A percentile compares a stretch with the other conserved stretches of the same genome.
These are phyloP conservation scores for Capsicum baccatum DNA, from an alignment of 257 asterid genomes.

Conservation along the genomic window DNA sequence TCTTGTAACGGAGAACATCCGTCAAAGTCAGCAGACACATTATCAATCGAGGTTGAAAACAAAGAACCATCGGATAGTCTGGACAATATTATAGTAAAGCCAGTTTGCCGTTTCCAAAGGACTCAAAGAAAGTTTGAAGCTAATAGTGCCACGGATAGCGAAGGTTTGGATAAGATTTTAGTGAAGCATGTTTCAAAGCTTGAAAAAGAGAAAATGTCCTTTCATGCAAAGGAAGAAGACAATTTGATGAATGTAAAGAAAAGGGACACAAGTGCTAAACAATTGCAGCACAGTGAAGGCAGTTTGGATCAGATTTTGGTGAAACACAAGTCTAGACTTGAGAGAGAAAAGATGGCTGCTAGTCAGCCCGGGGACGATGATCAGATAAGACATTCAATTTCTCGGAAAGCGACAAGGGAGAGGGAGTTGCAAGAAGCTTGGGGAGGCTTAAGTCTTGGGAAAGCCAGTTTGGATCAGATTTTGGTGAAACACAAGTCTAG, in stretches of 20 bases:
- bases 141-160: constrained; percentile 39
- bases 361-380: constrained; percentile 38
- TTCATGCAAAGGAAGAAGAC: constrained; percentile 48
- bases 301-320: constrained; percentile 81
- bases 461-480: constrained; percentile 61
- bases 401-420: constrained; percentile 74
- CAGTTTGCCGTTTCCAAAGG: constrained; percentile 34
- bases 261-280: constrained; percentile 38
- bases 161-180: constrained; percentile 69
- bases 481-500: constrained; percentile 65
- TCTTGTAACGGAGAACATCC: constrained; percentile 24
- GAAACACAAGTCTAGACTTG: constrained; percentile 61
- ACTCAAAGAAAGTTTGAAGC: constrained; percentile 34
- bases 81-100: constrained; percentile 35
- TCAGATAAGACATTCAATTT: constrained; percentile 47
- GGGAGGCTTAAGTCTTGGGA: constrained; percentile 93
- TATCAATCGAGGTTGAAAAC: background rate
- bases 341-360: constrained; percentile 63
- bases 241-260: constrained; percentile 42
- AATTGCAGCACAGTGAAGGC: constrained; percentile 38
- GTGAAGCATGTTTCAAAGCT: constrained; percentile 85
- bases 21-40: constrained; percentile 18
- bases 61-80: constrained; percentile 29
- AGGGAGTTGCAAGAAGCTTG: constrained; percentile 78
- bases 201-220: constrained; percentile 65